These are phyloP conservation scores for Ascodesmis nigricans DNA, from an alignment of 495 filamentous ascomycete genomes.

Conservation along the genomic window DNA sequence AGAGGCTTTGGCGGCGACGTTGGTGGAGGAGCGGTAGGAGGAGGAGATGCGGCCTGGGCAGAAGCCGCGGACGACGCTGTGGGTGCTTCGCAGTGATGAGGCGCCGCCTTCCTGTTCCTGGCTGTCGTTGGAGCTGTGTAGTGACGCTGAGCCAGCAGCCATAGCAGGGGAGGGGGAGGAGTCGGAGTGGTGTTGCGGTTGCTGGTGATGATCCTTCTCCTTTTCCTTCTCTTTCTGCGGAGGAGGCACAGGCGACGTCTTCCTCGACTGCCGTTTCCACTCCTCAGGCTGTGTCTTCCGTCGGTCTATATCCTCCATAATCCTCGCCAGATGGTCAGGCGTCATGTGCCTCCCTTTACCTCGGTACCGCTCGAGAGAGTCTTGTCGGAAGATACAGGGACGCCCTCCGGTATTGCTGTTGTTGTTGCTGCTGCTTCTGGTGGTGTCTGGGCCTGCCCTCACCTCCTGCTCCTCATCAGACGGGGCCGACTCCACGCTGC, in stretches of 20 bases:
- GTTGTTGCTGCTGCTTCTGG: too few species aligned
- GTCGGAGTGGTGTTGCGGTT: too few species aligned
- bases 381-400: constrained; percentile 16
- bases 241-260: constrained; percentile 1
- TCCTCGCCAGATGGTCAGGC: constrained; percentile 29
- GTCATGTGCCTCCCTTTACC: constrained; percentile 65
- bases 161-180: too few species aligned
- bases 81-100: constrained; percentile 28
- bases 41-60: constrained; percentile 55
- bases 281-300: constrained; percentile 15
- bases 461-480: constrained; percentile 52
- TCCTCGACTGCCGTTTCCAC: constrained; percentile 11
- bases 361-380: constrained; percentile 17
- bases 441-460: too few species aligned
- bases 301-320: constrained; percentile 19
- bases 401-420: too few species aligned
- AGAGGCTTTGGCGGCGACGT: constrained; percentile 10
- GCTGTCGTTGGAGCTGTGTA: too few species aligned
- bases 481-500: constrained; percentile 63
- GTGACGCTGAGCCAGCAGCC: too few species aligned
- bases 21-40: constrained; percentile 37
- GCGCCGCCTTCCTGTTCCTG: constrained; percentile 9
- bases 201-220: too few species aligned
- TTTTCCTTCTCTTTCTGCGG: too few species aligned
- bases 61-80: constrained; percentile 72